Conservation (phyloP, 345 rosid species). For the Hypericum perforatum region DNA sequence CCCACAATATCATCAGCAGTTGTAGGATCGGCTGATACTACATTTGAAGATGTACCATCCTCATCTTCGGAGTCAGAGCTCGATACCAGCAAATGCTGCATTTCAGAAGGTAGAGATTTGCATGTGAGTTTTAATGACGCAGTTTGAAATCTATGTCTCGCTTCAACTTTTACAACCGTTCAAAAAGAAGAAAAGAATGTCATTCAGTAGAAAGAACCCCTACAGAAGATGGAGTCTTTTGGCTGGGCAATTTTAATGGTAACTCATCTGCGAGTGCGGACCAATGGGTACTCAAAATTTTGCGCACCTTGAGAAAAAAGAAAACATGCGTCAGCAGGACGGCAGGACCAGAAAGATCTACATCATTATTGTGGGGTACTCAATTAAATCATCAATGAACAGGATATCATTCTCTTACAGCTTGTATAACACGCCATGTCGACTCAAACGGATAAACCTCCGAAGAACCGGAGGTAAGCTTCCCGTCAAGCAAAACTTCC, state of each 20-base stretch:
- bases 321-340: constrained; percentile 12
- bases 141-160: too few relatives aligned
- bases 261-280: constrained; percentile 57
- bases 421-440: constrained; percentile 76
- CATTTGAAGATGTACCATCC: constrained; percentile 20
- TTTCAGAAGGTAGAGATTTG: constrained; percentile 3
- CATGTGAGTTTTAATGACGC: too few relatives aligned
- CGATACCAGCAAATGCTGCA: constrained; percentile 34
- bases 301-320: constrained; percentile 51
- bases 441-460: constrained; percentile 82
- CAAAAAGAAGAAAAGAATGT: not conserved
- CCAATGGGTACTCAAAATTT: constrained; percentile 54
- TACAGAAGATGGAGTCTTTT: constrained; percentile 32
- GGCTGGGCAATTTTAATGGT: constrained; percentile 43
- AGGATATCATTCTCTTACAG: constrained; percentile 28
- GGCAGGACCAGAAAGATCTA: constrained; percentile 4
- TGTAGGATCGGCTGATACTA: constrained; percentile 15
- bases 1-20: constrained; percentile 29
- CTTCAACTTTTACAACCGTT: too few relatives aligned
- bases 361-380: not conserved
- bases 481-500: constrained; percentile 62
- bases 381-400: constrained; percentile 1
- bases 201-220: constrained; percentile 6
- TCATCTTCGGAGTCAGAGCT: constrained; percentile 58
- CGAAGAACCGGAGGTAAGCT: constrained; percentile 35